Evolutionary conservation across 768 basidiomycete species (phyloP).

Genomic region (Pisolithus orientalis): DNA sequence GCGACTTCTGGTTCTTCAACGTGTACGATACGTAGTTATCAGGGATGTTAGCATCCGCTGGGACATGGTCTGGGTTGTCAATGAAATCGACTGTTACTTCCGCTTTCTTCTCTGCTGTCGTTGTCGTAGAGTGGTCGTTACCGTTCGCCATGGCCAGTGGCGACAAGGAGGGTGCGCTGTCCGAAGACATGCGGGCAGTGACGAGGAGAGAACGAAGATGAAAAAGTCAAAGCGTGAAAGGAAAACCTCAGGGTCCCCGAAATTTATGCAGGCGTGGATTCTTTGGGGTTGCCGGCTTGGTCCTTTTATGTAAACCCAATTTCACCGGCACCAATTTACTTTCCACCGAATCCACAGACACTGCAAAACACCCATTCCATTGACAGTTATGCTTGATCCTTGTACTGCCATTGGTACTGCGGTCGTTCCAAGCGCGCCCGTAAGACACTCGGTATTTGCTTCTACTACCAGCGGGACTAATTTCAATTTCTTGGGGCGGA

Average conservation of each 20-base stretch:
- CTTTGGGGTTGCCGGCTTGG: slow-evolving; percentile 23
- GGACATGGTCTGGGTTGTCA: slow-evolving; percentile 25
- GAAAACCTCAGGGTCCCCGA: background rate
- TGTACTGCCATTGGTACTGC: background rate
- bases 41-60: slow-evolving; percentile 56
- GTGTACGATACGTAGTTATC: slow-evolving; percentile 82
- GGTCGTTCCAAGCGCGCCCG: background rate
- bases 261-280: slow-evolving; percentile 26
- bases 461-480: background rate
- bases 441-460: background rate
- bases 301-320: too few species aligned
- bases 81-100: slow-evolving; percentile 9
- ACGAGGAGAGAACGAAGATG: slow-evolving; percentile 10
- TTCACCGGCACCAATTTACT: background rate
- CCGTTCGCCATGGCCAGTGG: slow-evolving; percentile 9
- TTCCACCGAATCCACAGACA: background rate
- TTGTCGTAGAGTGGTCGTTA: slow-evolving; percentile 3
- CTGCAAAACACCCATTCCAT: background rate
- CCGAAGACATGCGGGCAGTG: slow-evolving; percentile 17
- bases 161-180: slow-evolving; percentile 14
- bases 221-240: slow-evolving; percentile 9
- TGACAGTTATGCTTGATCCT: background rate
- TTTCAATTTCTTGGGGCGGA: background rate
- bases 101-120: background rate
- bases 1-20: slow-evolving; percentile 57